phyloP scores from a whole-genome alignment of 1,139 yeast species.

The Blastobotrys indianensis region DNA sequence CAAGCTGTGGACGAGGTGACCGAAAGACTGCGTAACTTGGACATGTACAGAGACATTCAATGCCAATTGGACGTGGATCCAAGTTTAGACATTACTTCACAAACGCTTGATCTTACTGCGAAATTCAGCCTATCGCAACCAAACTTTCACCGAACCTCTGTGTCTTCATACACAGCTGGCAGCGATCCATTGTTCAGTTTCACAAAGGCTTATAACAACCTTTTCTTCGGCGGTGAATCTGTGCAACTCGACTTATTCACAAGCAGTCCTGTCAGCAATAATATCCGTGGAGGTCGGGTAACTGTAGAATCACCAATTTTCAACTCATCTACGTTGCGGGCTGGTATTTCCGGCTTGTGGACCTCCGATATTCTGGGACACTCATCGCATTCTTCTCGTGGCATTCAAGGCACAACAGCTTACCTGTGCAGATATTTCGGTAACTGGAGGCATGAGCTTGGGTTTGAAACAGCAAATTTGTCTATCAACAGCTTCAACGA shows the following conservation, averaged over 20 bases:
- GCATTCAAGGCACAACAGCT: conserved; percentile 31
- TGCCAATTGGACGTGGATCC: conserved; percentile 6
- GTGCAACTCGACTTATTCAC: conserved; percentile 17
- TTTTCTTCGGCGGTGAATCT: conserved; percentile 24
- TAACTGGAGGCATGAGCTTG: conserved; percentile 42
- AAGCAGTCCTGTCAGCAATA: background rate
- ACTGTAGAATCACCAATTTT: conserved; percentile 43
- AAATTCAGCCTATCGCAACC: conserved; percentile 13
- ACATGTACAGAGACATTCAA: conserved; percentile 18
- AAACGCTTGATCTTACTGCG: conserved; percentile 11
- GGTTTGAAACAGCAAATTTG: conserved; percentile 49
- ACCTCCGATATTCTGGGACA: conserved; percentile 64
- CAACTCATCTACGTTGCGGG: conserved; percentile 44
- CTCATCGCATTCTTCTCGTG: conserved; percentile 31
- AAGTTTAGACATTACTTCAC: background rate
- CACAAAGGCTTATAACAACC: conserved; percentile 13
- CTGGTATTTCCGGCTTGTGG: conserved; percentile 48
- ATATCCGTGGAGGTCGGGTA: conserved; percentile 1
- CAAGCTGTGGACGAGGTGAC: conserved; percentile 16
- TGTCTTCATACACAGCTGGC: background rate
- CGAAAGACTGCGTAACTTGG: conserved; percentile 16
- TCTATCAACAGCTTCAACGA: conserved; percentile 37
- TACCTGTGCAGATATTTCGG: conserved; percentile 26
- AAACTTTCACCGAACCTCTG: too few relatives aligned
- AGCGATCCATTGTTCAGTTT: background rate